Percentiles rank a stretch among this genome's conserved stretches.
Evolutionary conservation across 306 rosid genomes (phyloP).

Genomic region (Lablab purpureus): DNA sequence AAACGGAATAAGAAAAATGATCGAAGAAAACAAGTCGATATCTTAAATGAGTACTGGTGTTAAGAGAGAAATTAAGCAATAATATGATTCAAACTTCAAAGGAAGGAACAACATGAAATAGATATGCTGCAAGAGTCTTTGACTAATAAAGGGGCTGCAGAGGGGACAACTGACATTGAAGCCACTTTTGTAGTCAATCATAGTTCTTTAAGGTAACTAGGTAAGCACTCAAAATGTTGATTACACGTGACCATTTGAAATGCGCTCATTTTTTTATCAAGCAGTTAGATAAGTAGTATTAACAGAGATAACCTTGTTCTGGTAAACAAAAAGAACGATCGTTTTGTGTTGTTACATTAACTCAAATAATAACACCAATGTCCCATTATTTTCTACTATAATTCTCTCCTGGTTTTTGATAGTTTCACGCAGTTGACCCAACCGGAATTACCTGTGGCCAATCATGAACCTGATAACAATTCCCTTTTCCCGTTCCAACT

Average conservation of each 20-base stretch:
- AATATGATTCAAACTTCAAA: slow-evolving; percentile 16
- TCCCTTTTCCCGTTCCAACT: slow-evolving; percentile 94
- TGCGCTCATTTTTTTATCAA: slow-evolving; percentile 10
- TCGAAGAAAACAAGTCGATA: slow-evolving; percentile 17
- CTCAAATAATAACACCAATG: slow-evolving; percentile 25
- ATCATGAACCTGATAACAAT: slow-evolving; percentile 94
- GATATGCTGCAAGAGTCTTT: neutral
- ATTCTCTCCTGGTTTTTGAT: slow-evolving; percentile 1
- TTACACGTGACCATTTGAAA: neutral
- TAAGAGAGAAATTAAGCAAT: slow-evolving; percentile 16
- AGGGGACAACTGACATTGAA: neutral
- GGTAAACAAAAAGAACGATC: neutral
- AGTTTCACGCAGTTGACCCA: slow-evolving; percentile 20
- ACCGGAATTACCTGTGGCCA: slow-evolving; percentile 84
- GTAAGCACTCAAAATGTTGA: neutral
- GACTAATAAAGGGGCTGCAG: neutral
- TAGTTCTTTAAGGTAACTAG: neutral
- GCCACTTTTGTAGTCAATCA: slow-evolving; percentile 1
- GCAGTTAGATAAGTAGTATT: slow-evolving; percentile 4
- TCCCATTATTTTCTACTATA: slow-evolving; percentile 3
- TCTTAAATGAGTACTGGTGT: neutral
- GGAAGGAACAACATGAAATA: slow-evolving; percentile 3
- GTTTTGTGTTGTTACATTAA: slow-evolving; percentile 13
- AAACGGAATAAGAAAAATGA: neutral
- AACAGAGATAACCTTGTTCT: neutral